Evolutionary conservation across 176 grass and related monocot species (phyloP).

Genomic region (Paspalum vaginatum): DNA sequence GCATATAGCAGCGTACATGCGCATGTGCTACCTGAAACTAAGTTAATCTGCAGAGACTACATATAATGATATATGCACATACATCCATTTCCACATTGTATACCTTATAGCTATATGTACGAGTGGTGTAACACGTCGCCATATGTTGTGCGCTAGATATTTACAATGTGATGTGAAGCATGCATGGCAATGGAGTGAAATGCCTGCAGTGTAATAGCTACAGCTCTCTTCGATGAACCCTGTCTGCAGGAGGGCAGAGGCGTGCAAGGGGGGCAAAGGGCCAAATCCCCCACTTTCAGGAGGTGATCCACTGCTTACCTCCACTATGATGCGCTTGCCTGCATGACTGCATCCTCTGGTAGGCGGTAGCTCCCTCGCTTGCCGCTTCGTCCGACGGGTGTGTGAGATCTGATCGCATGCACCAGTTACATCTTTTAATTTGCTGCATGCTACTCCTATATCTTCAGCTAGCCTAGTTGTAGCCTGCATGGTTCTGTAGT

Average conservation of each 20-base stretch:
- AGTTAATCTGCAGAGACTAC: too few species aligned
- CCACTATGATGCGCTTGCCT: not conserved
- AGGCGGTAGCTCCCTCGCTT: not conserved
- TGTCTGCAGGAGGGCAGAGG: not conserved
- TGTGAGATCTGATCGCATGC: too few species aligned
- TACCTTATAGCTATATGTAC: too few species aligned
- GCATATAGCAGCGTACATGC: too few species aligned
- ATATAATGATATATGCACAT: too few species aligned
- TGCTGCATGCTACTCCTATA: not conserved
- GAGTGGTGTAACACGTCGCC: too few species aligned
- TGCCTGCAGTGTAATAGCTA: not conserved
- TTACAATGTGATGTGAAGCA: not conserved
- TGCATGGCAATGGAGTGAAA: not conserved
- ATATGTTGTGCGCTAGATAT: not conserved
- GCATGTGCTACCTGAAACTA: too few species aligned
- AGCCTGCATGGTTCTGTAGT: constrained; percentile 3
- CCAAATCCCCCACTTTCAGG: constrained; percentile 6
- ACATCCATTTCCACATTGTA: too few species aligned
- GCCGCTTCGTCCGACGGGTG: not conserved
- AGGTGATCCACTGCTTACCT: not conserved
- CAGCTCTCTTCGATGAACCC: not conserved
- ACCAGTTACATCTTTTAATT: too few species aligned
- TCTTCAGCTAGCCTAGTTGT: too few species aligned
- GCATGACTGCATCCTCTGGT: not conserved
- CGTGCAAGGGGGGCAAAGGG: not conserved